A percentile compares a stretch with the other conserved stretches of the same genome.
phyloP scores from a whole-genome alignment of 371 early-diverging fungal genomes.

The Aphelidium insulamus region DNA sequence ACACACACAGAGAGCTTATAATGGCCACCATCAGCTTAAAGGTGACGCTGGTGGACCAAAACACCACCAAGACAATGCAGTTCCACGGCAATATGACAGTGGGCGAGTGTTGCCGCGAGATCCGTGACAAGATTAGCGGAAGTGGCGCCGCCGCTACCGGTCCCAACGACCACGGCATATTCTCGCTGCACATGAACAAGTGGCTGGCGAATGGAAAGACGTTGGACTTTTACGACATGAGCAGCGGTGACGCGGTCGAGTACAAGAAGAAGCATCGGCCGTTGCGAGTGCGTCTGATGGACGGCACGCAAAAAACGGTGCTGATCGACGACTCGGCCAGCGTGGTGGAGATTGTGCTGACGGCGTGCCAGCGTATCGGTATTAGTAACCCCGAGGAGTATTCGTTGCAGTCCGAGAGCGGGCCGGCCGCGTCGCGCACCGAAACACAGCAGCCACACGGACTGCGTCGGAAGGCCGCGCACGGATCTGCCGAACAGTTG shows the following conservation, averaged over 20 bases:
- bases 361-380: constrained; percentile 13
- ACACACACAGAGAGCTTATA: no score
- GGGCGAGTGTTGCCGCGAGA: constrained; percentile 20
- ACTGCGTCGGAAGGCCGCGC: constrained; percentile 1
- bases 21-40: constrained; percentile 1
- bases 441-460: constrained; percentile 5
- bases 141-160: constrained; percentile 15
- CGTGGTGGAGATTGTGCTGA: constrained; percentile 13
- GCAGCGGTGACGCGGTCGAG: constrained; percentile 18
- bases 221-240: constrained; percentile 24
- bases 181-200: constrained; percentile 15
- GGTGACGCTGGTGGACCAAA: constrained; percentile 1
- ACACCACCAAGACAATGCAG: constrained; percentile 3
- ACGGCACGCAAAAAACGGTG: constrained; percentile 20
- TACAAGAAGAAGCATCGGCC: constrained; percentile 25
- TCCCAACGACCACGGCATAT: constrained; percentile 21
- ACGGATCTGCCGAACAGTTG: not conserved
- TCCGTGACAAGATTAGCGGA: constrained; percentile 17
- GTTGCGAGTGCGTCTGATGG: constrained; percentile 19
- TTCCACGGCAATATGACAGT: constrained; percentile 6
- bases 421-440: not conserved
- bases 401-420: constrained; percentile 13
- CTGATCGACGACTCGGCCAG: constrained; percentile 20
- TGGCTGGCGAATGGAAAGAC: constrained; percentile 20
- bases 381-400: constrained; percentile 25